phyloP scores from a whole-genome alignment of 2,329 filamentous ascomycete genomes.

The Curvularia sp. region DNA sequence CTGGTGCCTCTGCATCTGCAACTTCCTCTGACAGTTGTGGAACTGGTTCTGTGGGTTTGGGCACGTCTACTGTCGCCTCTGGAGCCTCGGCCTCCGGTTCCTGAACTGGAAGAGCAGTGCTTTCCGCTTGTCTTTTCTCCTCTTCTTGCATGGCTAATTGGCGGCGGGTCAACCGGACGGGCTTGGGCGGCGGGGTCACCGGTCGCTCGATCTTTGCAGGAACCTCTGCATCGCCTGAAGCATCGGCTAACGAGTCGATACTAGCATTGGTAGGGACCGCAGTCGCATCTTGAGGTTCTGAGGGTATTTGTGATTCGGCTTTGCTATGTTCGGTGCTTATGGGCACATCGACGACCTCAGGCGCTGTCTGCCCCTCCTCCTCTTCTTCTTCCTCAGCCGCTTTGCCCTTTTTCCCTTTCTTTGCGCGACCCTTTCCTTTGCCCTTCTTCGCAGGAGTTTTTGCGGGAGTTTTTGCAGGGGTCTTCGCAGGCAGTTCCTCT shows the following conservation, averaged over 20 bases:
- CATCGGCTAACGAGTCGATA: slow-evolving; percentile 23
- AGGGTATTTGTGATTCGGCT: slow-evolving; percentile 21
- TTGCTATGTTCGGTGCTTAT: slow-evolving; percentile 34
- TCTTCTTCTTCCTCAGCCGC: slow-evolving; percentile 27
- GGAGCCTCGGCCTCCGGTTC: slow-evolving; percentile 7
- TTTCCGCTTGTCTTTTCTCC: slow-evolving; percentile 35
- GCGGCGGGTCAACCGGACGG: slow-evolving; percentile 45
- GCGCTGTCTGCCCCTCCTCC: slow-evolving; percentile 32
- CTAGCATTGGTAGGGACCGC: not conserved
- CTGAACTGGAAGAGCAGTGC: slow-evolving; percentile 15
- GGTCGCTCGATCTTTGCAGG: slow-evolving; percentile 33
- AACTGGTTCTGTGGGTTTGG: slow-evolving; percentile 4
- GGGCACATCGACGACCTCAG: slow-evolving; percentile 29
- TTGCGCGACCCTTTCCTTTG: slow-evolving; percentile 30
- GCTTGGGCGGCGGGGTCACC: slow-evolving; percentile 35
- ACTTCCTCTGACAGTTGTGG: slow-evolving; percentile 3
- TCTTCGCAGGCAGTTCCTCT: slow-evolving; percentile 26
- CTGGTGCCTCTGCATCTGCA: slow-evolving; percentile 8
- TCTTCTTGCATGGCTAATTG: slow-evolving; percentile 47
- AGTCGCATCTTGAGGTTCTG: slow-evolving; percentile 25
- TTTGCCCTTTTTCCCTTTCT: slow-evolving; percentile 40
- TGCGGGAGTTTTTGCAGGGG: slow-evolving; percentile 43
- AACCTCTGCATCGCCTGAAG: slow-evolving; percentile 30
- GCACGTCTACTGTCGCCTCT: slow-evolving; percentile 18
- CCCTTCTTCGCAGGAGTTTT: slow-evolving; percentile 47